Conservation (phyloP, 345 rosid species). For the Populus alba region DNA sequence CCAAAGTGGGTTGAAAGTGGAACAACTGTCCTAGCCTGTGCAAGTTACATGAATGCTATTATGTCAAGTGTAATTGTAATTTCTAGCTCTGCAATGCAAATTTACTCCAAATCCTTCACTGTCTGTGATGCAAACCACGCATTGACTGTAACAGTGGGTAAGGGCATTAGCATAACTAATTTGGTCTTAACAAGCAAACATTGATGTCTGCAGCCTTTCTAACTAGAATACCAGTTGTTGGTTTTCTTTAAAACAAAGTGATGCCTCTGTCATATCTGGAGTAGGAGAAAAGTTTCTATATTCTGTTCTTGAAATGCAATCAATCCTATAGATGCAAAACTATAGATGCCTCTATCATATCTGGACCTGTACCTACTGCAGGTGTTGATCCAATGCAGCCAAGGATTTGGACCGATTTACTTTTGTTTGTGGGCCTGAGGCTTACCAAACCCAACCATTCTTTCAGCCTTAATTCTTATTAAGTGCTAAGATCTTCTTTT, state of each 20-base stretch:
- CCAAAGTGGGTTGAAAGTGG: background rate
- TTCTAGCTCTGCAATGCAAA: background rate
- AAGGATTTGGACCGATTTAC: background rate
- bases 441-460: background rate
- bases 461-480: background rate
- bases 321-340: background rate
- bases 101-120: background rate
- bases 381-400: background rate
- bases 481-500: background rate
- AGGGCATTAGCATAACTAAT: slow-evolving; percentile 3
- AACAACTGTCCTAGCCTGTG: background rate
- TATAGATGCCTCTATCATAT: too few species aligned
- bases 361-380: background rate
- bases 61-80: background rate
- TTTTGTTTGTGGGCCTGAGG: background rate
- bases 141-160: background rate
- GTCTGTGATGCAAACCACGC: background rate
- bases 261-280: slow-evolving; percentile 18
- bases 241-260: slow-evolving; percentile 25
- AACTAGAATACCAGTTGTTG: slow-evolving; percentile 5
- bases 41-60: background rate
- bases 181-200: slow-evolving; percentile 13
- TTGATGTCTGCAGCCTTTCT: slow-evolving; percentile 8
- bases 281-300: slow-evolving; percentile 16
- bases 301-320: slow-evolving; percentile 21